Percentiles rank a stretch among this genome's conserved stretches.
Evolutionary conservation across 371 early-diverging fungal genomes (phyloP).

Genomic region (Apophysomyces trapeziformis): DNA sequence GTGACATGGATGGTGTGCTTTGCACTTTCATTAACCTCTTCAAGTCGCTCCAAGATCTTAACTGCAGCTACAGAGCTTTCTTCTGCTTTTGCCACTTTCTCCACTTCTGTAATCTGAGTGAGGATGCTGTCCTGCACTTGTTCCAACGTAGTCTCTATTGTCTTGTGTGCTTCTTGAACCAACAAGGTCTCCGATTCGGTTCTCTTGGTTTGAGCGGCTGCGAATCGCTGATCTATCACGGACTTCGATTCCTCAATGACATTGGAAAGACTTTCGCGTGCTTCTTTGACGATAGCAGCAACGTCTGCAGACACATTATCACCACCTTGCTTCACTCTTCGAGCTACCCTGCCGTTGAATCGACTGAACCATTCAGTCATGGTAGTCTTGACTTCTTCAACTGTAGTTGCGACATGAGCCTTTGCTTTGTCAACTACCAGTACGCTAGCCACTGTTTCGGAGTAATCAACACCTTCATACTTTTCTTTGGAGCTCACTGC

Average conservation of each 20-base stretch:
- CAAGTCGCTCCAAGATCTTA: not conserved
- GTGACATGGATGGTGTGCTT: constrained; percentile 9
- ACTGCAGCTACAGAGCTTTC: not conserved
- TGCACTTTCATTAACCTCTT: not conserved
- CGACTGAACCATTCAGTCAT: constrained; percentile 17
- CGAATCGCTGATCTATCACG: not conserved
- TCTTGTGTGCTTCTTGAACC: constrained; percentile 27
- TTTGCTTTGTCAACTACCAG: constrained; percentile 12
- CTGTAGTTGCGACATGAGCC: constrained; percentile 6
- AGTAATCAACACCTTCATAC: constrained; percentile 11
- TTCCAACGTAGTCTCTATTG: constrained; percentile 26
- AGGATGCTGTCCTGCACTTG: constrained; percentile 26
- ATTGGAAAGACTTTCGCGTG: constrained; percentile 14
- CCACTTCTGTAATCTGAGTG: constrained; percentile 28
- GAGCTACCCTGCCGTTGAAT: constrained; percentile 17
- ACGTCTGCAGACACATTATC: constrained; percentile 12
- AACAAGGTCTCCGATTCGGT: constrained; percentile 17
- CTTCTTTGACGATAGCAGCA: constrained; percentile 15
- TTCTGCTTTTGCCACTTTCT: constrained; percentile 17
- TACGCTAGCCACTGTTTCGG: not conserved
- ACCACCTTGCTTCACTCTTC: constrained; percentile 21
- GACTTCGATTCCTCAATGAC: constrained; percentile 16
- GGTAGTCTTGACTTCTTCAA: constrained; percentile 14
- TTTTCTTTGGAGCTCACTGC: constrained; percentile 6
- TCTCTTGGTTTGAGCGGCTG: not conserved